Base-by-base conservation (phyloP, 306 rosid genomes). In the Rubus idaeus region DNA sequence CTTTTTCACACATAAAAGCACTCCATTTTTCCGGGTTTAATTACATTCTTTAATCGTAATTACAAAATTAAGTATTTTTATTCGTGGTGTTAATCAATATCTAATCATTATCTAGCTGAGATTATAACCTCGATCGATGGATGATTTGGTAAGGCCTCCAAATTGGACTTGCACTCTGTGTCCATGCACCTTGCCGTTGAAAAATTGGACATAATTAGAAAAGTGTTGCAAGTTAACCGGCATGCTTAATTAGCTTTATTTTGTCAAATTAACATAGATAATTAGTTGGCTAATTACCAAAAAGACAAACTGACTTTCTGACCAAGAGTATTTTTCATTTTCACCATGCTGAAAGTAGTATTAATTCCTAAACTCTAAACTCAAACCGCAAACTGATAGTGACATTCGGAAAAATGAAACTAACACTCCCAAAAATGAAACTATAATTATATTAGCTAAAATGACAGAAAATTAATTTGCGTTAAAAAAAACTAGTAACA, bases 61-160 rank as follows among this genome's bases (percentile, higher is more conserved):
- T 61, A 30, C n/a, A 30, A 8, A 58, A 23, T 57, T 58, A 58
- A 23, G 16, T 58, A 23, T 21, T 5, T 57, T 20, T 9, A 20
- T n/a, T 21, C 37, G 23, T 21, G 37, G 37, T 11, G 20, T n/a
- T 18, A 71, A 35, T 71, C 47, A 71, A 71, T n/a, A 51, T 42
- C 49, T 58, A 53, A 53, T 72, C 76, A 72, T 72, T 39, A 3
- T 72, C 10, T 37, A n/a, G 35, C 23, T 52, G 61, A 71, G 58
- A 26, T 37, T 72, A 72, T 39, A 53, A 40, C 65, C 65, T 53
- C 50, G 20, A 72, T 53, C 50, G 20, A 72, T 72, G 76, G 64
- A 0, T 72, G 65, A 72, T 53, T 72, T 39, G 76, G 65, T 40
- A 11, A 52, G 47, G 68, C 75, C 64, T 16, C 65, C 76, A 53